Percentiles rank a stretch among this genome's conserved stretches.
phyloP scores from a whole-genome alignment of 768 basidiomycete genomes.

The Tylopilus vinaceipallidus region DNA sequence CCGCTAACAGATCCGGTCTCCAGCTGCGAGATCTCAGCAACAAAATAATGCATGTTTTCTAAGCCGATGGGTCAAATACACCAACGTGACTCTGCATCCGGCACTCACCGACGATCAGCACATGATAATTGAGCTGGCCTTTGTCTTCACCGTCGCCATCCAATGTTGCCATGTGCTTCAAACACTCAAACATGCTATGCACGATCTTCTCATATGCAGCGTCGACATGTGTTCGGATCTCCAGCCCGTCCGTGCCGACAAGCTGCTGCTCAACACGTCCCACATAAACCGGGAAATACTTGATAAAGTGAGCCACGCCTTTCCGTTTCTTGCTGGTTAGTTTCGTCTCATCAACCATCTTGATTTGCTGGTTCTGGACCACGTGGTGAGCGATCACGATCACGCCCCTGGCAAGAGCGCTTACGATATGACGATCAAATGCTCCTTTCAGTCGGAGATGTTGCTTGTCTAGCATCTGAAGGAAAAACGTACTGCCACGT shows the following conservation, averaged over 20 bases:
- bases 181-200: conserved; percentile 84
- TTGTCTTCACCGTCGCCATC: conserved; percentile 94
- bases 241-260: conserved; percentile 68
- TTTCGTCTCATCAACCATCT: conserved; percentile 86
- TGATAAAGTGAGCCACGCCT: conserved; percentile 89
- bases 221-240: conserved; percentile 76
- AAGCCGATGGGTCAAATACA: conserved; percentile 6
- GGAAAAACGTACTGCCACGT: conserved; percentile 68
- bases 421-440: conserved; percentile 75
- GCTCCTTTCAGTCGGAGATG: conserved; percentile 71
- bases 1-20: conserved; percentile 58
- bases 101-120: conserved; percentile 84
- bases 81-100: background rate
- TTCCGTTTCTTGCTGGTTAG: conserved; percentile 89
- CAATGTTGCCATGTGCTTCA: conserved; percentile 96
- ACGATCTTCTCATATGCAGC: conserved; percentile 86
- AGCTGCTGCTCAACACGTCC: conserved; percentile 82
- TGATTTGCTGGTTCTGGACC: conserved; percentile 78
- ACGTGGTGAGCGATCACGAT: conserved; percentile 1
- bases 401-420: conserved; percentile 16
- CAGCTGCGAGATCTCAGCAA: conserved; percentile 74
- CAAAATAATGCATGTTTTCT: conserved; percentile 98
- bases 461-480: conserved; percentile 79
- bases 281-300: conserved; percentile 89
- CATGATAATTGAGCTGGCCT: conserved; percentile 94